These are phyloP conservation scores for Sporothrix schenckii DNA, from an alignment of 2,329 filamentous ascomycete genomes.

Conservation along the genomic window DNA sequence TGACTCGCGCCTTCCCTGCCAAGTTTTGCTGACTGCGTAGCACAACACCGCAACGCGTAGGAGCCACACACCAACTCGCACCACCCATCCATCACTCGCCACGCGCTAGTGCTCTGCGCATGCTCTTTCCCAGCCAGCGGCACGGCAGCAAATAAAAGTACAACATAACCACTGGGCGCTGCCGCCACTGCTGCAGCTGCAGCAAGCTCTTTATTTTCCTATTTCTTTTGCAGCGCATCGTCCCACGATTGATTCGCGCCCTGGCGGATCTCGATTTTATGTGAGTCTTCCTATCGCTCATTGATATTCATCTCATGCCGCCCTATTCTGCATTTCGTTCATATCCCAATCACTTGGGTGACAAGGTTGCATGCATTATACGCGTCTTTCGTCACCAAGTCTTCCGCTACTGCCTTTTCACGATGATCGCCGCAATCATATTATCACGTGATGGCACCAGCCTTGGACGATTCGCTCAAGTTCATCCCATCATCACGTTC, in stretches of 20 bases:
- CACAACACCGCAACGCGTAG: slow-evolving; percentile 14
- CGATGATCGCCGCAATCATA: not conserved
- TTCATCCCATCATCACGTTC: slow-evolving; percentile 6
- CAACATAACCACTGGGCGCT: slow-evolving; percentile 19
- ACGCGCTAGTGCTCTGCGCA: slow-evolving; percentile 23
- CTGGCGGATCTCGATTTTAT: not conserved
- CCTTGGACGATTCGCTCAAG: not conserved
- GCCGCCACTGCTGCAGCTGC: slow-evolving; percentile 18
- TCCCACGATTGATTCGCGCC: not conserved
- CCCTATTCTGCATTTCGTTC: not conserved
- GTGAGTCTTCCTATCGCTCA: not conserved
- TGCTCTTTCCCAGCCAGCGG: not conserved
- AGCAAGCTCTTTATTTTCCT: slow-evolving; percentile 11
- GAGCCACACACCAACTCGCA: not conserved
- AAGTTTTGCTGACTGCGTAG: slow-evolving; percentile 8
- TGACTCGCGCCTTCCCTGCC: slow-evolving; percentile 22
- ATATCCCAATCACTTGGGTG: not conserved
- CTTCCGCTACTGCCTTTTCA: not conserved
- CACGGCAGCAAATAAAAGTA: slow-evolving; percentile 27
- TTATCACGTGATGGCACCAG: slow-evolving; percentile 13
- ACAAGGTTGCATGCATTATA: not conserved
- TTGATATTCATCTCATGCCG: not conserved
- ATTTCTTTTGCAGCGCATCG: slow-evolving; percentile 23
- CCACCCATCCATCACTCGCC: slow-evolving; percentile 13
- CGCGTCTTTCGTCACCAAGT: not conserved